phyloP scores from a whole-genome alignment of 345 rosid genomes.

The Boechera stricta region DNA sequence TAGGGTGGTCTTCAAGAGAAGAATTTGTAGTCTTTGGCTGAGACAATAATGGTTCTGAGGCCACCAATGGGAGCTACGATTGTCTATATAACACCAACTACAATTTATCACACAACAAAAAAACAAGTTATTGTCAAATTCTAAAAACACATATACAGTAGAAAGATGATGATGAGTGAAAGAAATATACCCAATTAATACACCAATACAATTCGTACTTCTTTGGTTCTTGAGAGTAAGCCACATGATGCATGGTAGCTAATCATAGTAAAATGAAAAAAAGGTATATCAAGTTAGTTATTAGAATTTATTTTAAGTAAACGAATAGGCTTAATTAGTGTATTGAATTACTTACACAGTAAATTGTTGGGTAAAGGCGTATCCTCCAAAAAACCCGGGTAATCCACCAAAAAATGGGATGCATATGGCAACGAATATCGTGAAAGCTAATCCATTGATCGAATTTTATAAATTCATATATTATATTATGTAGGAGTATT shows the following conservation, averaged over 20 bases:
- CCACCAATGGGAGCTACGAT: conserved; percentile 75
- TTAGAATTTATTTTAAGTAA: neutral
- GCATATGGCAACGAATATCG: conserved; percentile 65
- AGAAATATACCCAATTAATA: conserved; percentile 65
- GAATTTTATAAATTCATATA: conserved; percentile 14
- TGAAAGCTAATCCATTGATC: conserved; percentile 57
- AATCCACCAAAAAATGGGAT: conserved; percentile 84
- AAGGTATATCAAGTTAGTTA: neutral
- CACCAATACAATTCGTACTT: conserved; percentile 66
- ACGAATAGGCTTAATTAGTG: neutral
- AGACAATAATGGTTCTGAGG: conserved; percentile 58
- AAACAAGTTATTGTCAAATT: neutral
- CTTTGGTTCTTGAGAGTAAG: conserved; percentile 65
- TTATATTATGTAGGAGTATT: neutral
- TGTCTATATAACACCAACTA: conserved; percentile 57
- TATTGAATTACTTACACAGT: conserved; percentile 53
- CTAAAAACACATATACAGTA: neutral
- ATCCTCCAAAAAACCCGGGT: conserved; percentile 88
- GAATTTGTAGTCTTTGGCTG: conserved; percentile 58
- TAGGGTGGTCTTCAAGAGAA: conserved; percentile 50
- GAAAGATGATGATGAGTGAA: neutral
- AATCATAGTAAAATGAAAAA: neutral
- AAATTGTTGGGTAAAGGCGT: conserved; percentile 88
- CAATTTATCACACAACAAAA: conserved; percentile 9
- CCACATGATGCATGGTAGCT: conserved; percentile 91